Conservation (phyloP, 2,329 filamentous ascomycete species). For the Ophiocordyceps camponoti-floridani region DNA sequence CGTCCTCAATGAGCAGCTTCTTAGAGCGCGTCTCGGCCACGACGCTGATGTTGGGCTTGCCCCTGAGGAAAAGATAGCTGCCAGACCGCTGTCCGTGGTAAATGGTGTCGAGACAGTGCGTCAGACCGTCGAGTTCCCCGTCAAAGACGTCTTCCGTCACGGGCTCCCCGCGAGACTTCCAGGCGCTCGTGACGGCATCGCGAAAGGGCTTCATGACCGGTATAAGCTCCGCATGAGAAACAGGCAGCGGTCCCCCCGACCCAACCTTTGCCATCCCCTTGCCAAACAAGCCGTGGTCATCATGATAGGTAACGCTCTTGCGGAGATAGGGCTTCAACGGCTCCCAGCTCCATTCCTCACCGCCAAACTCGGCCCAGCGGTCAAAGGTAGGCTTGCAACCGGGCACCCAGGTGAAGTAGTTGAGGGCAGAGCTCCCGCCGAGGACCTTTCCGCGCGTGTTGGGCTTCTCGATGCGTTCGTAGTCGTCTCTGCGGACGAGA, state of each 20-base stretch:
- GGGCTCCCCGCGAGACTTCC: constrained; percentile 30
- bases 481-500: constrained; percentile 39
- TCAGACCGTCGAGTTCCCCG: constrained; percentile 34
- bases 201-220: constrained; percentile 33
- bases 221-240: constrained; percentile 35
- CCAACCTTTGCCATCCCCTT: constrained; percentile 31
- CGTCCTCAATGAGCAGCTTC: constrained; percentile 29
- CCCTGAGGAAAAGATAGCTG: constrained; percentile 29
- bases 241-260: constrained; percentile 28
- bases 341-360: constrained; percentile 46
- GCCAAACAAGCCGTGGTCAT: constrained; percentile 28
- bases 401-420: constrained; percentile 47
- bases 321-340: constrained; percentile 29
- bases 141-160: constrained; percentile 36
- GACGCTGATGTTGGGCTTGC: constrained; percentile 37
- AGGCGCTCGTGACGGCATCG: constrained; percentile 28
- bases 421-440: constrained; percentile 37
- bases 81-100: constrained; percentile 37
- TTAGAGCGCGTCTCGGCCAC: constrained; percentile 29
- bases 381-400: constrained; percentile 42
- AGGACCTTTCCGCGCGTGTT: constrained; percentile 43
- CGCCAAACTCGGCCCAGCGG: constrained; percentile 54
- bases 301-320: constrained; percentile 39
- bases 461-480: constrained; percentile 42
- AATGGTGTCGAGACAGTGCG: constrained; percentile 34